Base-by-base conservation (phyloP, 2,329 filamentous ascomycete genomes). In the Colletotrichum magnum region DNA sequence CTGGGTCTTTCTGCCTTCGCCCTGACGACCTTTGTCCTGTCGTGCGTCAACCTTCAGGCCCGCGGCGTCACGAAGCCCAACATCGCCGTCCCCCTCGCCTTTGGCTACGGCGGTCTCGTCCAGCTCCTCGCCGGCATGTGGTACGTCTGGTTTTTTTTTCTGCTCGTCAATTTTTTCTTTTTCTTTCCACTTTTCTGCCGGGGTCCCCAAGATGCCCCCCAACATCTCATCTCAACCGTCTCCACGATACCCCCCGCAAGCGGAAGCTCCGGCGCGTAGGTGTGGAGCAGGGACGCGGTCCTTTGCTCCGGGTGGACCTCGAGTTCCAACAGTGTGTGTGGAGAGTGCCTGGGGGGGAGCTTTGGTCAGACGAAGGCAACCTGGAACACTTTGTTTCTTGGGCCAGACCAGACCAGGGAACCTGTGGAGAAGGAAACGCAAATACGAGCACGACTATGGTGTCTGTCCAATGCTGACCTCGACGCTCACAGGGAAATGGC, bases 81-180 rank as follows among this genome's bases (percentile, higher is more conserved):
- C 77, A 87, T 95, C 64, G 89, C 92, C 52, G 85, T 94, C 10
- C 88, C 89, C 13, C 81, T 92, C 16, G 92, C 92, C 6, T 91
- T 92, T 74, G 93, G 87, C 26, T 95, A 95, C 78, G 93, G 93
- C 75, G 93, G 93, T 75, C 84, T 94, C 16, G 89, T 95, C 50
- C 93, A 96, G 83, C 85, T 95, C 58, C 84, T 94, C 24, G 92
- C 93, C 73, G 93, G 93, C 83, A 96, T 95, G 93, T 96, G 93
- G 93, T 94, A 87, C 80, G 88, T 85, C 28, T 28, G 2, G 2
- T 68, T 60, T 56, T 2, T 28, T 48, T 28, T 48, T 7, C 24
- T 26, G 43, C 26, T 43, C 24, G 18, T 9, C 39, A 24, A 21
- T 39, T 53, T 41, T n/a, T 57, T 18, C 26, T 15, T 32, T 60